A percentile compares a stretch with the other conserved stretches of the same genome.
Evolutionary conservation across 108 stramenopile genomes (phyloP).

Genomic region (Pseudonitzschia multiseries): DNA sequence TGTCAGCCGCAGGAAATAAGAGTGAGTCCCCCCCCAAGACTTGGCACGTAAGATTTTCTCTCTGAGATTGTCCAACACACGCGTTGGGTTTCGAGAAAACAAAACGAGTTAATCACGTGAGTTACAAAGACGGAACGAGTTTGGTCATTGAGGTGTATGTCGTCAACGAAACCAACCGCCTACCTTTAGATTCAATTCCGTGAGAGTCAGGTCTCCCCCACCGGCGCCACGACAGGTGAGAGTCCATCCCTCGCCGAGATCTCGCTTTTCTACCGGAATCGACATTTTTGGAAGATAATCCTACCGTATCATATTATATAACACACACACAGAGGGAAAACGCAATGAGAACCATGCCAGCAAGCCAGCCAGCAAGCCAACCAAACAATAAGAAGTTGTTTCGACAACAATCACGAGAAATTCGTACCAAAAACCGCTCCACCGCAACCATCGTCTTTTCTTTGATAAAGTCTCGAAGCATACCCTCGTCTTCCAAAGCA

Average conservation of each 20-base stretch:
- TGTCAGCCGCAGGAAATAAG: constrained; percentile 55
- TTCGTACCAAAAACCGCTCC: constrained; percentile 72
- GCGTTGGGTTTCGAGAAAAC: background rate
- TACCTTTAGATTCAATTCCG: constrained; percentile 69
- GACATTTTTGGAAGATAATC: constrained; percentile 87
- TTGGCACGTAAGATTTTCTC: constrained; percentile 20
- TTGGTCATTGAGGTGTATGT: background rate
- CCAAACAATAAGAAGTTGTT: background rate
- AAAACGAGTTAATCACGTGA: background rate
- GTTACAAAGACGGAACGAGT: background rate
- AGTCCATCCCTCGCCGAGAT: constrained; percentile 82
- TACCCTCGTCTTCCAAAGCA: constrained; percentile 64
- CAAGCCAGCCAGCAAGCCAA: too few relatives aligned
- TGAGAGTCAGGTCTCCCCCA: constrained; percentile 79
- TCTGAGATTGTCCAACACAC: background rate
- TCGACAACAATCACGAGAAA: background rate
- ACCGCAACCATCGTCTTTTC: constrained; percentile 71
- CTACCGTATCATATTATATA: too few relatives aligned
- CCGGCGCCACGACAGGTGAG: constrained; percentile 75
- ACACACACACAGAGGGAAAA: too few relatives aligned
- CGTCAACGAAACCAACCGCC: background rate
- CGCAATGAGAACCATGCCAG: constrained; percentile 7
- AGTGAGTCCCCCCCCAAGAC: constrained; percentile 67
- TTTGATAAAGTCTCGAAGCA: constrained; percentile 60
- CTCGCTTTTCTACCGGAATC: constrained; percentile 82